phyloP scores from a whole-genome alignment of 257 asterid genomes.

The Fraxinus cuspidata region DNA sequence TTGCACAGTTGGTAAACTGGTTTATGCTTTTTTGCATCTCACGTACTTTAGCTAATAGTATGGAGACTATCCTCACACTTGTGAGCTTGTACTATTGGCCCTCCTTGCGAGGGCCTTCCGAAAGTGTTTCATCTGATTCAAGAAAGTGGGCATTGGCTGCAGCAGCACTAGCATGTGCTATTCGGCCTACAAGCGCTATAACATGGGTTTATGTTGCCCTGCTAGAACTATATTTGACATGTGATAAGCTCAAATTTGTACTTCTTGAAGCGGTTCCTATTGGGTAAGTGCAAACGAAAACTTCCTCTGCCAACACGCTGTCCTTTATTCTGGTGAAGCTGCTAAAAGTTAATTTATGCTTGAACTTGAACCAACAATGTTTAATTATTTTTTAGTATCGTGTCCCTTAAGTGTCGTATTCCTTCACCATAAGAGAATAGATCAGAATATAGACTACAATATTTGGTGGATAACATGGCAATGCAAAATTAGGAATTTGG shows the following conservation, averaged over 20 bases:
- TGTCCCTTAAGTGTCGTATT: neutral
- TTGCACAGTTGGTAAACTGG: constrained; percentile 85
- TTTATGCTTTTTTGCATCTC: constrained; percentile 94
- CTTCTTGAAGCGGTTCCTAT: constrained; percentile 74
- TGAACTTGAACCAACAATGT: neutral
- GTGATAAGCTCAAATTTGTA: constrained; percentile 54
- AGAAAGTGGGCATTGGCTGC: constrained; percentile 69
- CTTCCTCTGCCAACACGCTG: constrained; percentile 6
- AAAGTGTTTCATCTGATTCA: constrained; percentile 38
- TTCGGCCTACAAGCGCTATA: constrained; percentile 95
- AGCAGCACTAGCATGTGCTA: constrained; percentile 88
- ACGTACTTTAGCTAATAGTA: constrained; percentile 79
- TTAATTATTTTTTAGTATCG: neutral
- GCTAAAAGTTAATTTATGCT: neutral
- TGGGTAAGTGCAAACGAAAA: constrained; percentile 57
- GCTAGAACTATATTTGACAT: constrained; percentile 57
- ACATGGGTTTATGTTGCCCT: constrained; percentile 84
- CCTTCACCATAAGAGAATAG: neutral
- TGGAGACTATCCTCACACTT: constrained; percentile 85
- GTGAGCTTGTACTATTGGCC: constrained; percentile 96
- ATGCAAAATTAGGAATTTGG: neutral
- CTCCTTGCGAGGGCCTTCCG: constrained; percentile 58
- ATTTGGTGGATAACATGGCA: neutral
- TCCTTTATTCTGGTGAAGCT: constrained; percentile 15
- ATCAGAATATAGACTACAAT: neutral